Evolutionary conservation across 2,329 filamentous ascomycete species (phyloP).

Genomic region (Penicillium sp.): DNA sequence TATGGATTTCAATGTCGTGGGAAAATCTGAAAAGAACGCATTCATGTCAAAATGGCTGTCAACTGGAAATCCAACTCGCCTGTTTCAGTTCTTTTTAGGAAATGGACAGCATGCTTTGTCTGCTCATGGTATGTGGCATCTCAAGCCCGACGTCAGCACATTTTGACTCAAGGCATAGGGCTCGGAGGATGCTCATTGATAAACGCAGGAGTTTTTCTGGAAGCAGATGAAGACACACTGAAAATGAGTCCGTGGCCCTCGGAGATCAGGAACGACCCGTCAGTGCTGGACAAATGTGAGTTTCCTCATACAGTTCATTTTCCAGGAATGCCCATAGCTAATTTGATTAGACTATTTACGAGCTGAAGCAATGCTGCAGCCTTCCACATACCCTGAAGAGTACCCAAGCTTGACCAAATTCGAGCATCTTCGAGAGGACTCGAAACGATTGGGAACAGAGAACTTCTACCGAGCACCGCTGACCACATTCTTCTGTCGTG

Average conservation of each 20-base stretch:
- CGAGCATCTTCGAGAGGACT: slow-evolving; percentile 4
- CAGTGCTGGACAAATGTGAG: slow-evolving; percentile 10
- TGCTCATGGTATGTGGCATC: slow-evolving; percentile 49
- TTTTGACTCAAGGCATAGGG: slow-evolving; percentile 34
- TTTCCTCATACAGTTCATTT: neutral
- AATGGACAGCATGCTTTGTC: slow-evolving; percentile 61
- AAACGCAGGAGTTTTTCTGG: slow-evolving; percentile 63
- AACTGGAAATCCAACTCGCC: slow-evolving; percentile 52
- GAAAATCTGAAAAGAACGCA: neutral
- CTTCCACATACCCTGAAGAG: slow-evolving; percentile 9
- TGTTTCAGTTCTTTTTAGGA: slow-evolving; percentile 61
- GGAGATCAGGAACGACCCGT: slow-evolving; percentile 29
- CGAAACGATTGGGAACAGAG: slow-evolving; percentile 35
- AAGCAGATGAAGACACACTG: slow-evolving; percentile 54
- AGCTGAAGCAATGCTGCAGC: slow-evolving; percentile 17
- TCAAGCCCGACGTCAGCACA: neutral
- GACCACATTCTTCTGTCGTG: neutral
- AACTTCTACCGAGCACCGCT: neutral
- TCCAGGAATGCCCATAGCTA: neutral
- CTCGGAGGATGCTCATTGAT: slow-evolving; percentile 61
- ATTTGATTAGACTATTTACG: slow-evolving; percentile 12
- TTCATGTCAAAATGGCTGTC: slow-evolving; percentile 5
- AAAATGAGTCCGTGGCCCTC: slow-evolving; percentile 54
- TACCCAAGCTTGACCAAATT: slow-evolving; percentile 6
- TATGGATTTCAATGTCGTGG: slow-evolving; percentile 9